Conservation (phyloP, 768 basidiomycete species). For the Lentinus brumalis region DNA sequence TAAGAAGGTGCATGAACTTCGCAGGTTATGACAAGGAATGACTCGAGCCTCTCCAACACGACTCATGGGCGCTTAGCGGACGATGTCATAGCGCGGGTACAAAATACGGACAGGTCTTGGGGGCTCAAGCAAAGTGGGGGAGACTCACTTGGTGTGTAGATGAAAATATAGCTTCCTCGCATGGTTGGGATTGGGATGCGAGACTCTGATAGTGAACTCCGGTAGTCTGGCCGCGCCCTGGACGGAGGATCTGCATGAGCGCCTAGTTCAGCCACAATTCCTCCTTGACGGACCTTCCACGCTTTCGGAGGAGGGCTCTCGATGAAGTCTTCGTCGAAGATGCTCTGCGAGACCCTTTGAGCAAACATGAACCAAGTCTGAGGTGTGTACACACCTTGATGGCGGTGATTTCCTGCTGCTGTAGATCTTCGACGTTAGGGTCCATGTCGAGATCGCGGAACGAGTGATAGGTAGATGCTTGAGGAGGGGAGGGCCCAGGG, state of each 20-base stretch:
- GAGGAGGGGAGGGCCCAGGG: conserved; percentile 64
- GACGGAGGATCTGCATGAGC: conserved; percentile 1
- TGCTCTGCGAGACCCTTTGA: conserved; percentile 42
- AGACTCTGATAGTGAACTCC: conserved; percentile 76
- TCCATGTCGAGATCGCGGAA: conserved; percentile 55
- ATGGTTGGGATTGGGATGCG: conserved; percentile 61
- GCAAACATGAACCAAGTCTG: neutral
- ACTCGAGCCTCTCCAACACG: neutral
- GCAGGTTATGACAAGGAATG: neutral
- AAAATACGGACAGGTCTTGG: no score
- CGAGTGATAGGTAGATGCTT: conserved; percentile 44
- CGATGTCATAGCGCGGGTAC: neutral
- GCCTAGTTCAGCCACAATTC: conserved; percentile 1
- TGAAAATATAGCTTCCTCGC: conserved; percentile 62
- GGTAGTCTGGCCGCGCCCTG: conserved; percentile 70
- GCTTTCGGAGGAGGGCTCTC: conserved; percentile 74
- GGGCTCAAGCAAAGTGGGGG: neutral
- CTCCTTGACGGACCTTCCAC: conserved; percentile 65
- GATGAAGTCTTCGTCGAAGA: conserved; percentile 78
- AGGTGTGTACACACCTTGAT: conserved; percentile 41
- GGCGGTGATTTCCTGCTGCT: conserved; percentile 72
- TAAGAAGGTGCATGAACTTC: no score
- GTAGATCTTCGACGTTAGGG: conserved; percentile 62
- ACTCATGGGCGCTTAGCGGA: neutral
- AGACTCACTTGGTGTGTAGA: conserved; percentile 68